Evolutionary conservation across 148 eudicot species (phyloP), one percentile per base, ranked within the genome.

Genomic region (Rhododendron griersonianum): DNA sequence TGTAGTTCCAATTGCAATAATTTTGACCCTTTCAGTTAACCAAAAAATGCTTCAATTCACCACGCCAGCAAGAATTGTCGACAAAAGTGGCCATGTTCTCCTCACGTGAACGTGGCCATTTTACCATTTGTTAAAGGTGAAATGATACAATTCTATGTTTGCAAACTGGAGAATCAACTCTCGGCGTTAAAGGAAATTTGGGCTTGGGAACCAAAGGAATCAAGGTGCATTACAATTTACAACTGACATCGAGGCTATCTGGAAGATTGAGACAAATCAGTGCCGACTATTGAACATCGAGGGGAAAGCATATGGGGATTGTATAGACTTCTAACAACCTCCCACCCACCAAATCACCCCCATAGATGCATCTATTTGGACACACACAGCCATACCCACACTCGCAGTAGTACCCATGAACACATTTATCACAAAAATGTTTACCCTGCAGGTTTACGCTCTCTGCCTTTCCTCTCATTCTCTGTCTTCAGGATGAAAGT

Each of bases 401-500:
- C 18, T 71, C 41, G 7, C 76, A 30, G 33, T 25, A 2, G 14
- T 41, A 30, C 76, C 39, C 18, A 71, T 71, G 76, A 28, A 71
- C 39, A 30, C 19, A 30, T 71, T 71, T 71, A 30, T 13, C 39
- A 15, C 21, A 30, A 30, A 65, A 30, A 14, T 9, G 73, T 67
- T 28, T 69, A 28, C 45, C 35, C 78, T 73, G 81, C 81, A 75
- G 75, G n/a, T 41, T 82, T 41, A 55, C 37, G 61, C 61, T 55
- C 61, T 71, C 39, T 71, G 76, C 39, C 37, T 48, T 57, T 28
- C 78, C 78, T 23, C 81, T 25, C 25, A 33, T 35, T 88, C 61
- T 30, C 19, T 71, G 39, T 30, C 76, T 61, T 78, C 88, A 94
- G 98, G 86, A 84, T 69, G 93, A 85, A 84, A 89, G 83, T 50